Conservation (phyloP, 2,329 filamentous ascomycete genomes). For the Fusarium clavum region DNA sequence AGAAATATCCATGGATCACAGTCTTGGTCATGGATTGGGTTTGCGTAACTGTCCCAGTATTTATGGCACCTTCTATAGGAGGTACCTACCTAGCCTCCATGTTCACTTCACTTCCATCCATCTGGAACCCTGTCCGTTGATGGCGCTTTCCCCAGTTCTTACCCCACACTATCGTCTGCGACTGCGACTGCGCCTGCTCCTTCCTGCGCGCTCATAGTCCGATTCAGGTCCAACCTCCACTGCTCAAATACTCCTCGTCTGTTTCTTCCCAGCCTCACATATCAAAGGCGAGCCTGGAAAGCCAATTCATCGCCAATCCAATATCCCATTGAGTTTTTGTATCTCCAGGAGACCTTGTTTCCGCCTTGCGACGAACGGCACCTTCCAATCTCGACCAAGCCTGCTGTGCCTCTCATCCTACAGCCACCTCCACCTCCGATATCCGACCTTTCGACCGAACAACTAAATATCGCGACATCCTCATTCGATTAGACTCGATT, state of each 20-base stretch:
- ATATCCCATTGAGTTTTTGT: background rate
- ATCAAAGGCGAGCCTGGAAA: background rate
- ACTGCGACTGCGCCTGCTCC: background rate
- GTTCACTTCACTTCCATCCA: background rate
- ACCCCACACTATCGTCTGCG: constrained; percentile 40
- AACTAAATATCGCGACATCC: constrained; percentile 30
- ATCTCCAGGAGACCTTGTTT: background rate
- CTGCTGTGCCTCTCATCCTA: constrained; percentile 32
- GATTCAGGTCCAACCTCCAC: constrained; percentile 25
- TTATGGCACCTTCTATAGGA: background rate
- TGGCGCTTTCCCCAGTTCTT: constrained; percentile 39
- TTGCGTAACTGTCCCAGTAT: background rate
- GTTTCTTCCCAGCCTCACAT: constrained; percentile 27
- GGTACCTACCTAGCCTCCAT: background rate
- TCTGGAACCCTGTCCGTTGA: constrained; percentile 20
- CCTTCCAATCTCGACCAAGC: constrained; percentile 23
- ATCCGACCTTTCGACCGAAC: constrained; percentile 6
- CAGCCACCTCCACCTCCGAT: constrained; percentile 22
- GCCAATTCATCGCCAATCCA: background rate
- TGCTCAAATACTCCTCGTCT: constrained; percentile 26
- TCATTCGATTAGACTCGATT: background rate
- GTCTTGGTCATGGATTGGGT: background rate
- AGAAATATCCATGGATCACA: background rate
- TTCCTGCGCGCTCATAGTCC: constrained; percentile 16
- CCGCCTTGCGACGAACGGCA: background rate